These are phyloP conservation scores for Nepenthes mirabilis DNA, from an alignment of 148 eudicot genomes.

Conservation along the genomic window DNA sequence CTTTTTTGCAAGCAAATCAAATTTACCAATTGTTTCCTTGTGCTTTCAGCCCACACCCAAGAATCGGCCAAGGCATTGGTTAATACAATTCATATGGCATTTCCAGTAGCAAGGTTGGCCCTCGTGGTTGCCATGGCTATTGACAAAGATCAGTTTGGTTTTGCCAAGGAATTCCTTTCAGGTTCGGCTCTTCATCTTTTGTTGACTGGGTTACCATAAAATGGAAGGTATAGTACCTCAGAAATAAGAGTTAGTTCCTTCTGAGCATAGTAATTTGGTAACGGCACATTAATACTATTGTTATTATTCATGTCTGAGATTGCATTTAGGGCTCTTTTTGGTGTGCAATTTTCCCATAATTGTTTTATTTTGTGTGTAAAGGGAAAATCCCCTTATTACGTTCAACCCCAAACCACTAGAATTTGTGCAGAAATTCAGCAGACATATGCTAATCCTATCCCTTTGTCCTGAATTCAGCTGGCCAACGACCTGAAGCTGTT, in stretches of 20 bases:
- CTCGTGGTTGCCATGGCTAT: conserved; percentile 93
- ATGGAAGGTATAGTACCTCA: neutral
- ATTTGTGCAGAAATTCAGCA: neutral
- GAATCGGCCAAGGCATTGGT: conserved; percentile 87
- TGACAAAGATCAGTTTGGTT: conserved; percentile 88
- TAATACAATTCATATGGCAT: conserved; percentile 41
- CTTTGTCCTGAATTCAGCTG: conserved; percentile 6
- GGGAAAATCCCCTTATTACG: too few species aligned
- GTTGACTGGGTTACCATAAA: neutral
- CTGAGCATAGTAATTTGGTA: neutral
- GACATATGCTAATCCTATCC: neutral
- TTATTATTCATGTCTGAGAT: too few species aligned
- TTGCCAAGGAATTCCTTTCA: conserved; percentile 65
- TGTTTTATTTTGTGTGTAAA: too few species aligned
- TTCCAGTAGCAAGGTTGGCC: conserved; percentile 35
- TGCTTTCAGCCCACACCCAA: conserved; percentile 74
- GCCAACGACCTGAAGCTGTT: conserved; percentile 45
- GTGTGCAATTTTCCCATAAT: too few species aligned
- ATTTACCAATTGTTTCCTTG: neutral
- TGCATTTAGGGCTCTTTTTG: too few species aligned
- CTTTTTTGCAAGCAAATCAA: too few species aligned
- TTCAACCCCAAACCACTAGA: neutral
- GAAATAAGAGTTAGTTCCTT: neutral
- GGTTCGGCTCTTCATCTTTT: conserved; percentile 17
- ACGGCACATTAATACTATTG: too few species aligned